Base-by-base conservation (phyloP, 2,329 filamentous ascomycete species). In the Stachybotrys echinatus region DNA sequence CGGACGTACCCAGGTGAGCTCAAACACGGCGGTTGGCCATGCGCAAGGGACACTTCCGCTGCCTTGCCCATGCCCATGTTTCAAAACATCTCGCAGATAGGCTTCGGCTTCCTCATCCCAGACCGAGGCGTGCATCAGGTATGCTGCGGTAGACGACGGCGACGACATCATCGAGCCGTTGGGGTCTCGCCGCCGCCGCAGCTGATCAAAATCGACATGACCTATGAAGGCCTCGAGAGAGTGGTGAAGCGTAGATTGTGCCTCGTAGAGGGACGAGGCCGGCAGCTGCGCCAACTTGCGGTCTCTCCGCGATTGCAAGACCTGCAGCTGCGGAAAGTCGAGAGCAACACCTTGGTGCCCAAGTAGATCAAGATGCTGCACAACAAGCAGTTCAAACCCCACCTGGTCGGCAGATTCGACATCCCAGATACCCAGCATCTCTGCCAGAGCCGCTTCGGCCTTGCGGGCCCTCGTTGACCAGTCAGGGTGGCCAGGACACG, bases 171-270 rank as follows among this genome's bases (percentile, higher is more conserved):
- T 54, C n/a, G 50, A 49, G 5, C 57, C 57, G n/a, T 50, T 37
- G 19, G 38, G n/a, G n/a, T n/a, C 19, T 7, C 45, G 31, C 20
- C 53, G 51, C 40, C 54, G 52, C 5, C 42, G 23, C 4, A 57
- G 18, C n/a, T 39, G 48, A 43, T 54, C 51, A 48, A 58, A 55
- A 22, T 59, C 52, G 17, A 58, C 42, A 5, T 40, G 34, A 2
- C 55, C 57, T 1, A 54, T 40, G 18, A 59, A 54, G 2, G 54
- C 46, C 48, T 59, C 57, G 10, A 59, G 48, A 5, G 55, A 59
- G 40, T 53, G 53, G 12, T 49, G 43, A 19, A 47, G 18, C n/a
- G 50, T 52, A 19, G 43, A 45, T 20, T 37, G 31, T n/a, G 18
- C 19, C 4, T 12, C 18, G 23, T 48, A 48, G n/a, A 52, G 19